Conservation (phyloP, 1,284 basidiomycete species). For the Retiboletus flavoniger region DNA sequence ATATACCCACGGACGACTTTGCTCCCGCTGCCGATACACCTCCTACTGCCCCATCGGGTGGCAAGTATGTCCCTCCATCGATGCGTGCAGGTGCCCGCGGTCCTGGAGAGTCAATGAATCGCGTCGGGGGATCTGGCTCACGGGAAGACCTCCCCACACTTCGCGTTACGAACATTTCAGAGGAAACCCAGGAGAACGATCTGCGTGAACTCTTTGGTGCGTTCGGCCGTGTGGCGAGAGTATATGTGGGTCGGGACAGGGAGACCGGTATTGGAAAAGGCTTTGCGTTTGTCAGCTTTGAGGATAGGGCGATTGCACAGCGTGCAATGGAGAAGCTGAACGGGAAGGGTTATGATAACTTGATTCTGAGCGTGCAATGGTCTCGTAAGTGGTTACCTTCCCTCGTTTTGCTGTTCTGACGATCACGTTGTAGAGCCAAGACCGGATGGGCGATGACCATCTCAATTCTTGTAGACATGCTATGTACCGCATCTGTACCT, state of each 20-base stretch:
- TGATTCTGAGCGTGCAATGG: conserved; percentile 87
- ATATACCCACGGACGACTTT: conserved; percentile 56
- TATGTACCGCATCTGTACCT: conserved; percentile 4
- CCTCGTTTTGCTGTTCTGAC: neutral
- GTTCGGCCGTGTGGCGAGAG: conserved; percentile 83
- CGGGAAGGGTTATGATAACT: conserved; percentile 87
- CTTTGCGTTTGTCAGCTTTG: conserved; percentile 95
- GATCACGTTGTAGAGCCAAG: conserved; percentile 37
- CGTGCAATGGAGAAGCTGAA: conserved; percentile 91
- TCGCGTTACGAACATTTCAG: conserved; percentile 95
- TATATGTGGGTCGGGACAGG: conserved; percentile 94
- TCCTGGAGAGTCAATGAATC: conserved; percentile 83
- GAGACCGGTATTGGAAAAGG: conserved; percentile 96
- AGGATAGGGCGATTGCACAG: conserved; percentile 79
- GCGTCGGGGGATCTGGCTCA: conserved; percentile 41
- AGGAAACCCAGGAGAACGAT: conserved; percentile 95
- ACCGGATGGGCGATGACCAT: conserved; percentile 39
- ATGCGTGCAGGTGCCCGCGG: conserved; percentile 74
- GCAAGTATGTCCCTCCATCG: conserved; percentile 93
- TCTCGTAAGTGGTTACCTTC: conserved; percentile 57
- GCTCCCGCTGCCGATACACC: conserved; percentile 41
- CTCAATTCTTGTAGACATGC: neutral
- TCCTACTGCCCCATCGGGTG: conserved; percentile 43
- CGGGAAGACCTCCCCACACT: conserved; percentile 96
- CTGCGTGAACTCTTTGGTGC: conserved; percentile 86